Percentiles rank a stretch among this genome's conserved stretches.
Conservation (phyloP, 257 asterid species). For the Ballota nigra region DNA sequence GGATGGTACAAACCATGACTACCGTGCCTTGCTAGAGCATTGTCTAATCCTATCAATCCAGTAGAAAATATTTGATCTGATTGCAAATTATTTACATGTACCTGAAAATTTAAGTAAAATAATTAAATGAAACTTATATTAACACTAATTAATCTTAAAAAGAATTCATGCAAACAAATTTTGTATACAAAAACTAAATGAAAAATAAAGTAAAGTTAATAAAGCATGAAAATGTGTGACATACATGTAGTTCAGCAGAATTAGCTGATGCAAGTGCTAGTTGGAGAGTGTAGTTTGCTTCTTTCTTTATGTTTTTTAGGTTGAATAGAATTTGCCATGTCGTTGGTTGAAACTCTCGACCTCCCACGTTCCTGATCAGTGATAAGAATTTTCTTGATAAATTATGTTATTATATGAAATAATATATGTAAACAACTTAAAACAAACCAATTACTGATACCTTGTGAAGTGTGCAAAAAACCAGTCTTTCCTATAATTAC, state of each 20-base stretch:
- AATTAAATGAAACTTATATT: background rate
- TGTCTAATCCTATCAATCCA: constrained; percentile 25
- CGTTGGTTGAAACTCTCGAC: background rate
- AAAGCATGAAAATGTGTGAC: background rate
- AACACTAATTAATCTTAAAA: background rate
- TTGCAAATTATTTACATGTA: constrained; percentile 24
- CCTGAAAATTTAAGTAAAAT: constrained; percentile 16
- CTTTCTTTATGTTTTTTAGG: background rate
- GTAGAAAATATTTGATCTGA: constrained; percentile 21
- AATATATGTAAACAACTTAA: too few relatives aligned
- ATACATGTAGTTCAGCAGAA: constrained; percentile 22
- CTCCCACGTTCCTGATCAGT: constrained; percentile 20
- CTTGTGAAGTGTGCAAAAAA: constrained; percentile 63
- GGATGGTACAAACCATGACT: constrained; percentile 37
- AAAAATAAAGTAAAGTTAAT: background rate
- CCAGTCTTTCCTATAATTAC: constrained; percentile 52
- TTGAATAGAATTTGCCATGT: constrained; percentile 36
- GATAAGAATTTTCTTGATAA: background rate
- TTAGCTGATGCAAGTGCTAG: constrained; percentile 38
- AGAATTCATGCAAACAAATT: too few relatives aligned
- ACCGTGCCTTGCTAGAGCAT: constrained; percentile 52
- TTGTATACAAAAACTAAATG: background rate
- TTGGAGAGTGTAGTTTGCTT: constrained; percentile 33
- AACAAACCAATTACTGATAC: constrained; percentile 12
- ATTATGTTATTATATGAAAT: background rate